Evolutionary conservation across 2,329 filamentous ascomycete genomes (phyloP).

Genomic region (Cercospora beticola): DNA sequence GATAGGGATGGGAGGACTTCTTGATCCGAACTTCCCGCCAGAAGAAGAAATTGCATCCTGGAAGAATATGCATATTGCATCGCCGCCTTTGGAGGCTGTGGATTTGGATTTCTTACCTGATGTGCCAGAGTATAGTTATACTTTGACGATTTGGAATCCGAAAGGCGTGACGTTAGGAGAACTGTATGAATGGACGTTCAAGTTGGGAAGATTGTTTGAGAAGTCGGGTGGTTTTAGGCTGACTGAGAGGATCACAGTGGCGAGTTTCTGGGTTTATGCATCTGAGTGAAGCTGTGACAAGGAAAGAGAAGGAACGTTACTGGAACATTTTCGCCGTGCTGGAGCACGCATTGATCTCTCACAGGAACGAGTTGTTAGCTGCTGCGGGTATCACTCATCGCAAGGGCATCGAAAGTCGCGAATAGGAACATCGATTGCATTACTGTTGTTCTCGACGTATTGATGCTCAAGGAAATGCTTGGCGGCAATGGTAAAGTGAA

Average conservation of each 20-base stretch:
- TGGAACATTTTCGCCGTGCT: neutral
- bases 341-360: neutral
- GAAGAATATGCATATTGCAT: constrained; percentile 13
- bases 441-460: too few species aligned
- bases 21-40: neutral
- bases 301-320: neutral
- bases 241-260: neutral
- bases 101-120: constrained; percentile 12
- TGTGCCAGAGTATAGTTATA: constrained; percentile 2
- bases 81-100: constrained; percentile 14
- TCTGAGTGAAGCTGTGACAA: neutral
- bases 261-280: neutral
- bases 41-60: neutral
- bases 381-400: too few species aligned
- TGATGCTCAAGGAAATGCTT: too few species aligned
- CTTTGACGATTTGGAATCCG: constrained; percentile 13
- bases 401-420: too few species aligned
- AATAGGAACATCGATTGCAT: too few species aligned
- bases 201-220: constrained; percentile 4
- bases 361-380: too few species aligned
- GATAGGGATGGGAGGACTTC: constrained; percentile 5
- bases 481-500: too few species aligned
- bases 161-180: constrained; percentile 16
- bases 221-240: neutral
- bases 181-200: constrained; percentile 20